These are phyloP conservation scores for Agaricus blazei DNA, from an alignment of 768 basidiomycete genomes.

Conservation along the genomic window DNA sequence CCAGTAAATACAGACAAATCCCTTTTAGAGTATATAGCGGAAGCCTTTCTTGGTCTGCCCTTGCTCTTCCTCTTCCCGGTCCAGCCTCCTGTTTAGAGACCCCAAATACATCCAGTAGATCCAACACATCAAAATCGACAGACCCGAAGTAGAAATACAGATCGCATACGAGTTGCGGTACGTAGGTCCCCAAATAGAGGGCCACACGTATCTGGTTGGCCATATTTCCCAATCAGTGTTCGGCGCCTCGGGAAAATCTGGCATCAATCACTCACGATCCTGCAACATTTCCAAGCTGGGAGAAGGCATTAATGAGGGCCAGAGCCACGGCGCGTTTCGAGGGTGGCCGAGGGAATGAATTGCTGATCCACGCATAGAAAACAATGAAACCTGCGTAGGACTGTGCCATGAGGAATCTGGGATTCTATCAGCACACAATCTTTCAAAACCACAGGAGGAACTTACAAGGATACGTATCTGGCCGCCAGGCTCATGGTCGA, in stretches of 20 bases:
- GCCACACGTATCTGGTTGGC: constrained; percentile 57
- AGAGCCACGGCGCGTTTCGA: constrained; percentile 82
- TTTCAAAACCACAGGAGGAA: neutral
- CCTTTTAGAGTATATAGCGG: constrained; percentile 38
- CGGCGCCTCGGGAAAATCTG: neutral
- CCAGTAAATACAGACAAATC: neutral
- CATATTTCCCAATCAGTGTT: constrained; percentile 7
- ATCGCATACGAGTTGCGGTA: constrained; percentile 70
- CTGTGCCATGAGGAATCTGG: constrained; percentile 73
- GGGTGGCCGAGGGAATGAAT: constrained; percentile 64
- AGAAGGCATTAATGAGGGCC: constrained; percentile 75
- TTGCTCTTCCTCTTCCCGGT: constrained; percentile 29
- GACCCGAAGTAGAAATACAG: constrained; percentile 55
- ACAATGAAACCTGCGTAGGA: constrained; percentile 67
- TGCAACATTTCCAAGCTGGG: constrained; percentile 78
- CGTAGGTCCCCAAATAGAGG: constrained; percentile 57
- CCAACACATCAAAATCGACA: constrained; percentile 49
- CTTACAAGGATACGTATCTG: constrained; percentile 68
- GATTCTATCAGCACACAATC: neutral
- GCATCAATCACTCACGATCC: constrained; percentile 57
- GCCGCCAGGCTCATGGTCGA: constrained; percentile 63
- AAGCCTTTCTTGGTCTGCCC: constrained; percentile 39
- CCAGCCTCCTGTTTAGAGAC: constrained; percentile 32
- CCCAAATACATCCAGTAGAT: constrained; percentile 39
- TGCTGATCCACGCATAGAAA: constrained; percentile 47